Conservation (phyloP, 805 yeast genomes). For the Metschnikowia drakensbergensis region DNA sequence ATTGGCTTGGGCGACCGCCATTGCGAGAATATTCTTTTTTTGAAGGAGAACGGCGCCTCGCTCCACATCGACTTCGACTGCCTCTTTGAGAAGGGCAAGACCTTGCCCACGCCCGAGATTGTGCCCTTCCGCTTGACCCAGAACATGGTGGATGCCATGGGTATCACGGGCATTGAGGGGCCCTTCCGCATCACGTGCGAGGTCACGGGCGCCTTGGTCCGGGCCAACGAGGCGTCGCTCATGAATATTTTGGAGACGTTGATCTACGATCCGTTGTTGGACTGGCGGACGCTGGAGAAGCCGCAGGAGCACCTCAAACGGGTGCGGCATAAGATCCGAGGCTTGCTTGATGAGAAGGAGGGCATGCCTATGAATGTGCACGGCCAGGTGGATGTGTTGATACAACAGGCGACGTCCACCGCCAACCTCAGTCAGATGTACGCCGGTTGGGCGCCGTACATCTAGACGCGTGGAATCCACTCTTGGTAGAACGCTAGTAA, state of each 20-base stretch:
- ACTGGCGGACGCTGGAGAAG: conserved; percentile 53
- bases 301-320: conserved; percentile 70
- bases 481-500: too few relatives aligned
- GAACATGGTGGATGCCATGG: conserved; percentile 85
- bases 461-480: neutral
- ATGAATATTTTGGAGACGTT: conserved; percentile 92
- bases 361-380: conserved; percentile 84
- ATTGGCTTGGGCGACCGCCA: conserved; percentile 96
- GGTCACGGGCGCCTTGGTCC: conserved; percentile 66
- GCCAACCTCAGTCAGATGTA: conserved; percentile 82
- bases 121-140: conserved; percentile 93
- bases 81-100: conserved; percentile 80
- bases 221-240: conserved; percentile 76
- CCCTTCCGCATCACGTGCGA: conserved; percentile 82
- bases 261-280: conserved; percentile 86
- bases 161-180: conserved; percentile 87
- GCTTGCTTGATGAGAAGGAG: conserved; percentile 71
- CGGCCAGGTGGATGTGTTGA: conserved; percentile 88
- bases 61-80: conserved; percentile 97
- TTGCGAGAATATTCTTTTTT: conserved; percentile 81
- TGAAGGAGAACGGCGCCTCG: conserved; percentile 69
- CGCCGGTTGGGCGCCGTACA: conserved; percentile 74
- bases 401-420: conserved; percentile 72
- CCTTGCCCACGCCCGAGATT: conserved; percentile 75
- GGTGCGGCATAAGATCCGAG: conserved; percentile 77